Base-by-base conservation (phyloP, 176 grass and related monocot genomes). In the Aegilops umbellulata region DNA sequence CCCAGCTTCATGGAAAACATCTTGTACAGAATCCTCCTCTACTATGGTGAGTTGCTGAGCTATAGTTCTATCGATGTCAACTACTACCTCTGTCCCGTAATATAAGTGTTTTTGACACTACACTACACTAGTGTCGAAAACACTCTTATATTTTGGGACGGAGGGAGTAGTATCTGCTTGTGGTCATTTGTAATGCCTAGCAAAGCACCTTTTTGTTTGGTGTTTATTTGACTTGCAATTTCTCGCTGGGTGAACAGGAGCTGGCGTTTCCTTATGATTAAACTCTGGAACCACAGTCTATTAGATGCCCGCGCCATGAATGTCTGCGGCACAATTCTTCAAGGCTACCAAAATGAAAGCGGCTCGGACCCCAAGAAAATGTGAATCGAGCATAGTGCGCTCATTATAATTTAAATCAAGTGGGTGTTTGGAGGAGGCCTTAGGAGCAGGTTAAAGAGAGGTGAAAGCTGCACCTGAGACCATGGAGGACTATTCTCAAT, bases 251-350 rank as follows among this genome's bases (percentile, higher is more conserved):
- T 82, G 49, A 79, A 74, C 85, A 99, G 97, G 97, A 84, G 88
- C 26, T 99, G 97, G 94, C 93, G 87, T 60, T 85, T 94, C 62
- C 89, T 99, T 76, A 99, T 99, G 94, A 91, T 97, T 74, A 99
- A 99, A 90, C 90, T 99, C 27, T 99, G 97, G 92, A 99, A 99
- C 78, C 97, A 99, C 76, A 94, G 85, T 77, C 87, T 99, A 29
- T 85, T 99, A 74, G 97, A 99, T 83, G 90, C 90, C 10, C 92
- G 87, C 5, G 76, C 92, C 36, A 96, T 99, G 92, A 88, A 97
- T 63, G 87, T 84, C 9, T 99, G 94, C 81, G 93, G 82, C 34
- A 68, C 78, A 38, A 93, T 99, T 79, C 94, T 99, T 51, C 87
- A 99, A 88, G 84, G 80, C 36, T 93, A 67, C 39, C 88, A 88